Base-by-base conservation (phyloP, 495 filamentous ascomycete species). In the Parmelia sp. region DNA sequence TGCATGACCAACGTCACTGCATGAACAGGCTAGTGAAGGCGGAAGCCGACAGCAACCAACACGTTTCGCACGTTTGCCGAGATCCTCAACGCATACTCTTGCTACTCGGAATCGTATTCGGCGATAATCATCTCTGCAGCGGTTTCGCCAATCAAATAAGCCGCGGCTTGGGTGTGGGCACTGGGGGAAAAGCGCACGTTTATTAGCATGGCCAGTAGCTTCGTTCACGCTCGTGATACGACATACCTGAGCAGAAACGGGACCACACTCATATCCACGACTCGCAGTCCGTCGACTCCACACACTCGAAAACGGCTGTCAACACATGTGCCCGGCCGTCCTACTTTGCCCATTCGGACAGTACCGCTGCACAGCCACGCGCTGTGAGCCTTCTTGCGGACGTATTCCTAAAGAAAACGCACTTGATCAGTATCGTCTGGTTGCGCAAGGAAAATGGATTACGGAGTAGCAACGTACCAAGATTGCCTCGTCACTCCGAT, bases 311-410 rank as follows among this genome's bases (percentile, higher is more conserved):
- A 71, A 61, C 80, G 68, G 21, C 35, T 68, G 68, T 88, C 83
- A 23, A 88, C 85, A 35, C 87, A 85, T 11, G 83, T 70, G 45
- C 77, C 77, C 66, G 91, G 85, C 40, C 78, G 78, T 10, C 69
- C 66, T 11, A 80, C 72, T 72, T 88, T 83, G 29, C 89, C 90
- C 90, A 92, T 94, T 79, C 88, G 90, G 61, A 90, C 90, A n/a
- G 90, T 94, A 57, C 90, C 90, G 37, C 86, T 87, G 1, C 87
- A 88, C 72, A 92, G 90, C 73, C 92, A 92, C 19, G 92, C 88
- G 8, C 89, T 94, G 71, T 90, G 88, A 19, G 89, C 89, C 2
- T 83, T 87, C 40, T 82, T 81, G 40, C 87, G 79, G 42, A 83
- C 87, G 72, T 90, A 92, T 75, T 66, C 79, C 84, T 27, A 91